phyloP scores from a whole-genome alignment of 2,329 filamentous ascomycete species.

The Mycosphaerella sp. region DNA sequence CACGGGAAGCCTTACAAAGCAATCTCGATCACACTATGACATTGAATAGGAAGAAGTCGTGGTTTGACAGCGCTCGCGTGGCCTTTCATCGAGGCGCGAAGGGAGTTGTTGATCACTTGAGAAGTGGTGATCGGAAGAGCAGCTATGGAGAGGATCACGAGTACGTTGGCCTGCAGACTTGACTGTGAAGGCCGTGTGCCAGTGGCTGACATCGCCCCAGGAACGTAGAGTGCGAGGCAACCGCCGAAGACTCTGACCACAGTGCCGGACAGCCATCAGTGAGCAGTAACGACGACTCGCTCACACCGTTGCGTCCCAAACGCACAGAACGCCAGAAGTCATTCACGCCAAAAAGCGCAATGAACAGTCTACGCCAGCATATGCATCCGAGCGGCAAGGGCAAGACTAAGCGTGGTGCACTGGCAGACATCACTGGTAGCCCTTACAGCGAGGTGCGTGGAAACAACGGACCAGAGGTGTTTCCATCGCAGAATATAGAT shows the following conservation, averaged over 20 bases:
- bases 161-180: background rate
- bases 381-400: constrained; percentile 15
- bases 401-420: constrained; percentile 13
- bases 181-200: background rate
- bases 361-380: constrained; percentile 20
- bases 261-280: background rate
- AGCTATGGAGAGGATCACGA: constrained; percentile 5
- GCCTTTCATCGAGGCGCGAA: constrained; percentile 15
- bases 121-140: constrained; percentile 6
- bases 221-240: background rate
- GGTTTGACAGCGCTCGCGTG: constrained; percentile 22
- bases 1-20: constrained; percentile 18
- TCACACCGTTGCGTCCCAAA: constrained; percentile 12
- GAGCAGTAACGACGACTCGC: constrained; percentile 1
- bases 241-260: background rate
- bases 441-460: background rate
- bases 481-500: background rate
- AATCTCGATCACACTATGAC: constrained; percentile 17
- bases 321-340: constrained; percentile 12
- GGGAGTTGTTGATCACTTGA: constrained; percentile 12
- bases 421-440: constrained; percentile 12
- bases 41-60: constrained; percentile 22
- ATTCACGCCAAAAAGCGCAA: constrained; percentile 20
- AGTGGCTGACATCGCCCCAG: background rate
- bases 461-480: constrained; percentile 3